Evolutionary conservation across 441 rosid species (phyloP).

Genomic region (Aleurites moluccanus): DNA sequence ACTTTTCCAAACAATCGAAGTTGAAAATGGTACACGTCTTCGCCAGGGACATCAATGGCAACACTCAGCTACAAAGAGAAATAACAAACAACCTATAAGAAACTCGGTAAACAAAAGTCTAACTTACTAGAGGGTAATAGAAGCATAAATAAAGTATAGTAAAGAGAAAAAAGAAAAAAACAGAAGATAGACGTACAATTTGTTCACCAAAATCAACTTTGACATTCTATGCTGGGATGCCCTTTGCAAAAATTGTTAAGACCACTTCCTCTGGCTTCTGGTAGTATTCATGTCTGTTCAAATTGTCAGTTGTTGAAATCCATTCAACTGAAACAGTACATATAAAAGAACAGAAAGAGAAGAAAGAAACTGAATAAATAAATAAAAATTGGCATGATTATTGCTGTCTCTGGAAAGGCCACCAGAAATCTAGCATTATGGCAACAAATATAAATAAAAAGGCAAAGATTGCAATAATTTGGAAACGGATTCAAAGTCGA

Average conservation of each 20-base stretch:
- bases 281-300: slow-evolving; percentile 62
- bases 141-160: neutral
- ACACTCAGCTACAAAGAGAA: slow-evolving; percentile 61
- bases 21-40: slow-evolving; percentile 69
- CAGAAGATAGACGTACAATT: slow-evolving; percentile 35
- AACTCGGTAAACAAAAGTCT: neutral
- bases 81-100: neutral
- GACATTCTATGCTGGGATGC: slow-evolving; percentile 48
- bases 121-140: neutral
- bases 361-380: too few relatives aligned
- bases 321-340: slow-evolving; percentile 5
- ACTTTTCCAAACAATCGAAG: slow-evolving; percentile 86
- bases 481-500: neutral
- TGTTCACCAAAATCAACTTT: slow-evolving; percentile 64
- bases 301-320: neutral
- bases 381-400: neutral
- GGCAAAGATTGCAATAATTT: neutral
- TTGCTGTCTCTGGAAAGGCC: neutral
- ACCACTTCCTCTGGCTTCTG: slow-evolving; percentile 74
- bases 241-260: slow-evolving; percentile 69
- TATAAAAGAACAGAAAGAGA: neutral
- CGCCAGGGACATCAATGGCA: slow-evolving; percentile 60
- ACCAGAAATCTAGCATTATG: neutral
- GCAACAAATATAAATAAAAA: neutral
- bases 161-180: neutral